Evolutionary conservation across 768 basidiomycete genomes (phyloP), one percentile per base, ranked within the genome.

Genomic region (Leccinum olivaceopallidum): DNA sequence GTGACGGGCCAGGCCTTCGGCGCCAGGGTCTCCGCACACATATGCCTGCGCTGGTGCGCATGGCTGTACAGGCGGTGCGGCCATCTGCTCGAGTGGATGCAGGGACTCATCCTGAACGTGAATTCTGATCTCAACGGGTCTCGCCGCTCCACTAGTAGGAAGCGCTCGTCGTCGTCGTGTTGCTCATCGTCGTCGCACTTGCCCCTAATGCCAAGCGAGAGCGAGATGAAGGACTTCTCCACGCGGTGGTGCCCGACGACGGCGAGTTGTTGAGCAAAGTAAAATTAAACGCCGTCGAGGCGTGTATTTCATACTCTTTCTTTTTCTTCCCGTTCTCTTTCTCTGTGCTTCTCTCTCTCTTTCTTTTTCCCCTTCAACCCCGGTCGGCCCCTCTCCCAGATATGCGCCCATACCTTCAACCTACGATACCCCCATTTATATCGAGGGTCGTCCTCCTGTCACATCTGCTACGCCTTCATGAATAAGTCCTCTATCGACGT

Each of bases 1-100:
- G 67, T 69, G 37, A 55, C 62, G 1, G 69, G 59, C n/a, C 69
- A 69, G 64, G 69, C 69, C 22, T 69, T 69, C 18, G 69, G 69
- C 5, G 69, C 67, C 0, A 47, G 62, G n/a, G 69, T 60, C 37
- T 63, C 69, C 16, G 69, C 63, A 42, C 55, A 58, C 47, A n/a
- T 69, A 30, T 63, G 59, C 56, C 4, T 71, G 60, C 56, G 60
- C 6, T 69, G 69, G 69, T 69, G 67, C 64, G 61, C 69, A 30
- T 69, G 66, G 67, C 6, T 69, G 28, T 60, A 24, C n/a, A 60
- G 47, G 57, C 53, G 62, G 62, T 69, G 51, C 56, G 58, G 56
- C 44, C 18, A 20, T 56, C 37, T 64, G 20, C 18, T 61, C 26
- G 53, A 53, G 22, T 22, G 49, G 49, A n/a, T 68, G 28, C 60